phyloP scores from a whole-genome alignment of 495 filamentous ascomycete species.

The Trichoderma erinaceum region DNA sequence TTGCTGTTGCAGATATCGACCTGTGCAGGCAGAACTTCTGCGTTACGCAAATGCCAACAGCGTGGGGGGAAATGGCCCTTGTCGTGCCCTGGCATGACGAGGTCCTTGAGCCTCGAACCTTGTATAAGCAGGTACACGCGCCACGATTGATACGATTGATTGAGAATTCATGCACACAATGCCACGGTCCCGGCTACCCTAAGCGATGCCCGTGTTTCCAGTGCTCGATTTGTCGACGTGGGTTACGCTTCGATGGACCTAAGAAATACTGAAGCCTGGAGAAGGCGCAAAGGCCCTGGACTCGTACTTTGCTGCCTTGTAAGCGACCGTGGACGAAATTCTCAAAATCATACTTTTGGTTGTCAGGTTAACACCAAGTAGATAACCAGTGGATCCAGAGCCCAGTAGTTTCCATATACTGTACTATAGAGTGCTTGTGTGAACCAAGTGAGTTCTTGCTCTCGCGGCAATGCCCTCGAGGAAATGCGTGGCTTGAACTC shows the following conservation, averaged over 20 bases:
- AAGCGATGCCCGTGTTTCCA: background rate
- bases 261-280: slow-evolving; percentile 1
- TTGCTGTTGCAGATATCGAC: no score
- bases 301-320: background rate
- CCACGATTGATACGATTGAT: background rate
- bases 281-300: background rate
- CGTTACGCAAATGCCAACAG: background rate
- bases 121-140: background rate
- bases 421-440: no score
- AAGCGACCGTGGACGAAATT: background rate
- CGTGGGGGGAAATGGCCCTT: background rate
- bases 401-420: no score
- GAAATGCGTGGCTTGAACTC: no score
- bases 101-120: background rate
- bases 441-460: no score
- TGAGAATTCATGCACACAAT: background rate
- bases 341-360: no score
- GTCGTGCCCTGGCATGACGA: background rate
- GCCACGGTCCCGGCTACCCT: background rate
- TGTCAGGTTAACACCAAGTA: no score
- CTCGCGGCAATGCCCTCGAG: no score
- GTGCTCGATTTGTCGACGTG: background rate
- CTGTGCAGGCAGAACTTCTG: background rate
- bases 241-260: background rate
- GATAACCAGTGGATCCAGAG: no score